Conservation (phyloP, 2,329 filamentous ascomycete species). For the Colletotrichum kahawae region DNA sequence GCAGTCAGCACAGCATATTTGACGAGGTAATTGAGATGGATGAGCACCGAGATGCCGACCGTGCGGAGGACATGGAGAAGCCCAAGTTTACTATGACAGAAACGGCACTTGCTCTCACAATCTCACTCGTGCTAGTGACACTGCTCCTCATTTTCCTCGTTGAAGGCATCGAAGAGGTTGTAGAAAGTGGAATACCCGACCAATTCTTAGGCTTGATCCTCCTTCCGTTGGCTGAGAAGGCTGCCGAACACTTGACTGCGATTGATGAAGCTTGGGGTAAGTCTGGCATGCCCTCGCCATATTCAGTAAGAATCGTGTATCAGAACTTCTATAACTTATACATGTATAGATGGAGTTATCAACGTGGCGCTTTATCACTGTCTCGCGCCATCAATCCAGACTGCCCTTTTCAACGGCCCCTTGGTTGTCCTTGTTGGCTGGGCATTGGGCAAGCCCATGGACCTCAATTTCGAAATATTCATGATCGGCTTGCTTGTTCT, state of each 20-base stretch:
- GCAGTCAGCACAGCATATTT: slow-evolving; percentile 67
- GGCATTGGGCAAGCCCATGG: slow-evolving; percentile 68
- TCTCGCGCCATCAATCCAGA: slow-evolving; percentile 76
- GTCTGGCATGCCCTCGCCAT: background rate
- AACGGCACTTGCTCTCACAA: slow-evolving; percentile 60
- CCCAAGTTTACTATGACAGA: slow-evolving; percentile 71
- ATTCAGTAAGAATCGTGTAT: background rate
- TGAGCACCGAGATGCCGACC: slow-evolving; percentile 62
- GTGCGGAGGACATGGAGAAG: slow-evolving; percentile 60
- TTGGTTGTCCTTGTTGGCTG: slow-evolving; percentile 75
- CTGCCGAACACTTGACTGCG: slow-evolving; percentile 72
- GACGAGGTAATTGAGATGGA: slow-evolving; percentile 57
- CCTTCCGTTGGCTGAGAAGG: slow-evolving; percentile 72
- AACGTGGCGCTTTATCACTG: slow-evolving; percentile 76
- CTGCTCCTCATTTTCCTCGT: slow-evolving; percentile 73
- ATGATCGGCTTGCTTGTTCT: slow-evolving; percentile 77
- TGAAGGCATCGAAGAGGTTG: slow-evolving; percentile 62
- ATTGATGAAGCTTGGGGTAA: slow-evolving; percentile 70
- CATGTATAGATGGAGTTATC: slow-evolving; percentile 58
- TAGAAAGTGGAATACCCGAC: slow-evolving; percentile 34
- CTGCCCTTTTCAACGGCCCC: slow-evolving; percentile 76
- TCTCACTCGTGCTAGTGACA: slow-evolving; percentile 64
- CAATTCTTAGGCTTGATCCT: slow-evolving; percentile 61
- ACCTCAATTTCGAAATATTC: slow-evolving; percentile 78
- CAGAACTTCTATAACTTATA: fast-evolving